phyloP scores from a whole-genome alignment of 257 asterid species.

The Leptodermis oblonga region DNA sequence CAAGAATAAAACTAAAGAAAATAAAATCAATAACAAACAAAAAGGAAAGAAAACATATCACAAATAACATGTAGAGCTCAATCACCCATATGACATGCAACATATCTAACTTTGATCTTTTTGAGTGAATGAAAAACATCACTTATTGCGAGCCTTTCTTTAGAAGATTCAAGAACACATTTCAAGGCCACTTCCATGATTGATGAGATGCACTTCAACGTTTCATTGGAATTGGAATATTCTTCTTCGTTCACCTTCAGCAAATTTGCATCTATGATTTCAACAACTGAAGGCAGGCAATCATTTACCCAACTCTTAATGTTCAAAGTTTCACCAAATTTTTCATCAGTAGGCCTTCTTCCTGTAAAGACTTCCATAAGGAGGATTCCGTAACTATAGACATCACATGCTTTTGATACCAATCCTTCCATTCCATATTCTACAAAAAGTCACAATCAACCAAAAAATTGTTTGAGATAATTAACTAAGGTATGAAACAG shows the following conservation, averaged over 20 bases:
- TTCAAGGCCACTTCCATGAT: conserved; percentile 5
- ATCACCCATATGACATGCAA: too few species aligned
- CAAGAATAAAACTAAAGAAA: too few species aligned
- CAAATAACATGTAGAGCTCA: too few species aligned
- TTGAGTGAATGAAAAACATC: too few species aligned
- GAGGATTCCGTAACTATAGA: conserved; percentile 13
- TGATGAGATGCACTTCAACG: not conserved
- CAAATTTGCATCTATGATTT: not conserved
- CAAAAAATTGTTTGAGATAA: not conserved
- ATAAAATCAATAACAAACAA: too few species aligned
- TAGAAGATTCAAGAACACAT: not conserved
- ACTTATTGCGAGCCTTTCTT: too few species aligned
- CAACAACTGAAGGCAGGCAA: not conserved
- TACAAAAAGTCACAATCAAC: not conserved
- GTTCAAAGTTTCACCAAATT: not conserved
- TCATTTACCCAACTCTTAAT: conserved; percentile 11
- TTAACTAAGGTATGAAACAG: not conserved
- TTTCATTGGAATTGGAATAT: not conserved
- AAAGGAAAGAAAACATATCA: too few species aligned
- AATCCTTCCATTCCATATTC: conserved; percentile 14
- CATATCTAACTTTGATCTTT: too few species aligned
- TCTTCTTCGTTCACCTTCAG: not conserved
- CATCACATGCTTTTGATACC: conserved; percentile 2
- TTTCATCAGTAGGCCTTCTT: conserved; percentile 11
- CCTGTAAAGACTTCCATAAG: conserved; percentile 11